phyloP scores from a whole-genome alignment of 257 asterid genomes.

The Marsdenia floribunda region DNA sequence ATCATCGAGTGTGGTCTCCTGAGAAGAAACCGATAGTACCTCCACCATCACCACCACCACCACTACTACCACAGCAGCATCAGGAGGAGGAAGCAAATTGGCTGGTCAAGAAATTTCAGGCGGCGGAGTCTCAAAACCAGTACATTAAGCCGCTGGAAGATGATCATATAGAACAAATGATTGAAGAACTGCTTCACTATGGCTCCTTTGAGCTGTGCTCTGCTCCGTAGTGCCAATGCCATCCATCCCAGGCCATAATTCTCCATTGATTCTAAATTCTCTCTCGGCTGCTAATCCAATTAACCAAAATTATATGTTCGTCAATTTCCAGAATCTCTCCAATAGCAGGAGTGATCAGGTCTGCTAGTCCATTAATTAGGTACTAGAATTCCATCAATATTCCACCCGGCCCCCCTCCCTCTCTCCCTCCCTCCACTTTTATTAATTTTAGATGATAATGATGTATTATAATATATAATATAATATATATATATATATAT shows the following conservation, averaged over 20 bases:
- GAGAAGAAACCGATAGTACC: conserved; percentile 6
- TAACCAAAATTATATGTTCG: background rate
- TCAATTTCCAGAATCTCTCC: background rate
- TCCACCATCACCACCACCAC: background rate
- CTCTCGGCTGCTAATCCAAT: background rate
- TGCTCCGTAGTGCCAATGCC: conserved; percentile 28
- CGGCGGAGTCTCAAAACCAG: conserved; percentile 5
- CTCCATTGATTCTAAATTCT: background rate
- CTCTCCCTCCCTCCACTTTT: background rate
- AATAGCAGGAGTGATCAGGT: background rate
- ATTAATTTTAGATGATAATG: background rate
- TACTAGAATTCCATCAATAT: conserved; percentile 3
- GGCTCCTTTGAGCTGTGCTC: conserved; percentile 67
- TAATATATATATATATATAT: background rate
- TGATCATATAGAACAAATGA: conserved; percentile 81
- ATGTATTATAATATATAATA: background rate
- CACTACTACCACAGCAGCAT: no score
- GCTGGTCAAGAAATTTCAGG: conserved; percentile 12
- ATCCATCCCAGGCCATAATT: background rate
- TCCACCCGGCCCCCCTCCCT: background rate
- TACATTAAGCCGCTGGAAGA: conserved; percentile 49
- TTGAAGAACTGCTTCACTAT: conserved; percentile 71
- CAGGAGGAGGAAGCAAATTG: conserved; percentile 1
- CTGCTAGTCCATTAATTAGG: background rate
- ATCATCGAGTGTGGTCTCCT: background rate